Conservation (phyloP, 805 yeast species). For the Yarrowia porcina region DNA sequence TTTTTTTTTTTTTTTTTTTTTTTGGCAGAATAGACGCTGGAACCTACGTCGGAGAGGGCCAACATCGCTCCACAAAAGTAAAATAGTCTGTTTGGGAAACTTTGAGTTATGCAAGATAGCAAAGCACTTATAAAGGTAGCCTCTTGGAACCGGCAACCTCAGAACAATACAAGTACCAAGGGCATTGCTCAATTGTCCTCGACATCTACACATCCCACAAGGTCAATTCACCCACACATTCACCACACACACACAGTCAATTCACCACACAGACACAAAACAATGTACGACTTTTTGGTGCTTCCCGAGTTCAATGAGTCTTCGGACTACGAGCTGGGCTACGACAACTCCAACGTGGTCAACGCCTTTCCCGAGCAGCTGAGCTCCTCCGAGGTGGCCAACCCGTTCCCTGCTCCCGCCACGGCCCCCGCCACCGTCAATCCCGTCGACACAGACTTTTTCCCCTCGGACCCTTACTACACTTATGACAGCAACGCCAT, state of each 20-base stretch:
- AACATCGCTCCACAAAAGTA: conserved; percentile 24
- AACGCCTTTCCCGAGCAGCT: background rate
- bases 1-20: background rate
- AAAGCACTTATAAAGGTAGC: conserved; percentile 6
- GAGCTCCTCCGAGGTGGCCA: background rate
- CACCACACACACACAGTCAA: background rate
- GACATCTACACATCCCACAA: too few relatives aligned
- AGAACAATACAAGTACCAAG: too few relatives aligned
- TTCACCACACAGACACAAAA: too few relatives aligned
- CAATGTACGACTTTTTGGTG: conserved; percentile 8
- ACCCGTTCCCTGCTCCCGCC: background rate
- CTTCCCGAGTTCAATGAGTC: conserved; percentile 1
- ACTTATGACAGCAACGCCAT: background rate
- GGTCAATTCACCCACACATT: background rate
- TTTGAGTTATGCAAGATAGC: conserved; percentile 17
- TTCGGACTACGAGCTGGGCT: background rate
- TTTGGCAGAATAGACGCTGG: background rate
- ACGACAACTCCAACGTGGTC: background rate
- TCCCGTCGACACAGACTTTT: background rate
- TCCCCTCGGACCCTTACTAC: background rate
- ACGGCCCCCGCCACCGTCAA: background rate
- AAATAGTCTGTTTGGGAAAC: conserved; percentile 18
- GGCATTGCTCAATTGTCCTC: too few relatives aligned
- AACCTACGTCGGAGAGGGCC: background rate
- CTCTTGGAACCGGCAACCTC: too few relatives aligned